Percentiles rank a stretch among this genome's conserved stretches.
Evolutionary conservation across 23 red algal species (phyloP).

Genomic region (Gracilaria vermiculophylla): DNA sequence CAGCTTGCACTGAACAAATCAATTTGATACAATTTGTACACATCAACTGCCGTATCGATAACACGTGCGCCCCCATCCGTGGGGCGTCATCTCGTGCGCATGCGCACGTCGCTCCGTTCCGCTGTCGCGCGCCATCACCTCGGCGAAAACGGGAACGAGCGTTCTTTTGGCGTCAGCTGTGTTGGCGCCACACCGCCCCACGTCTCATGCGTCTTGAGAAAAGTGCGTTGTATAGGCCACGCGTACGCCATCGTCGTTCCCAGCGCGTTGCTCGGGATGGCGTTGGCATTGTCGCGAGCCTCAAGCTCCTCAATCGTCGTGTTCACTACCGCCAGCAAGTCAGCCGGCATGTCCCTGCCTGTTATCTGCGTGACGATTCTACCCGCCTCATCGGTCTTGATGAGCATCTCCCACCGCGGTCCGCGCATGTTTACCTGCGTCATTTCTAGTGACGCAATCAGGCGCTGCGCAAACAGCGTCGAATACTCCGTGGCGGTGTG

Average conservation of each 20-base stretch:
- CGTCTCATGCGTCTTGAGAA: background rate
- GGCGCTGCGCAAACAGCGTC: background rate
- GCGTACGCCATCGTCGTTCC: background rate
- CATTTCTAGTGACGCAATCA: conserved; percentile 8
- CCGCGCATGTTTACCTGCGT: background rate
- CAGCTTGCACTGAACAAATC: no score
- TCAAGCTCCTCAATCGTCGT: background rate
- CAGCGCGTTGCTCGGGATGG: background rate
- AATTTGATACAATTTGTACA: no score
- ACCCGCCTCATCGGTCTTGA: background rate
- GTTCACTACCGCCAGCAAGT: background rate
- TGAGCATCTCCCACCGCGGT: background rate
- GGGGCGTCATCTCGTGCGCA: no score
- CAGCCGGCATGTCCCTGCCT: background rate
- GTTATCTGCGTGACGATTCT: background rate
- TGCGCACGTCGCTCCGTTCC: no score
- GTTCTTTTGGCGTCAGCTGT: no score
- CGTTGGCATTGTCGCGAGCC: background rate
- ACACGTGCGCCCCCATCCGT: no score
- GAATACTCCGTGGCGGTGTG: background rate
- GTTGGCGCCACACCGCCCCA: background rate
- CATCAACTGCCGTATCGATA: no score
- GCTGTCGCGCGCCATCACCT: no score
- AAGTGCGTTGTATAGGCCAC: background rate
- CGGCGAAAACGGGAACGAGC: no score